Percentiles rank a stretch among this genome's conserved stretches.
These are phyloP conservation scores for Angomonas desouzai DNA, from an alignment of 208 protist genomes.

Conservation along the genomic window DNA sequence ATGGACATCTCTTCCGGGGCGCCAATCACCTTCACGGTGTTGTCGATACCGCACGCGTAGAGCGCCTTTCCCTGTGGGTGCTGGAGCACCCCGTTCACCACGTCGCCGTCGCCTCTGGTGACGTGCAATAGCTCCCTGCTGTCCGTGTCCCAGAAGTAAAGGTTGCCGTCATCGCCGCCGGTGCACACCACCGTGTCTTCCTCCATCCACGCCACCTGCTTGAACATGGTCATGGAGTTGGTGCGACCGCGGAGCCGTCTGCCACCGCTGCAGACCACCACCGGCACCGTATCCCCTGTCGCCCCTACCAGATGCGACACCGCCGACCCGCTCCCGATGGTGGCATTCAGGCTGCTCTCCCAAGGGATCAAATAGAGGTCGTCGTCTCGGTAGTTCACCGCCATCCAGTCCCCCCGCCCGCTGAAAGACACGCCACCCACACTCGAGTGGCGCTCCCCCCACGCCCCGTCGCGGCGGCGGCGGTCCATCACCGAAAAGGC, in stretches of 20 bases:
- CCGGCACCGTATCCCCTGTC: constrained; percentile 8
- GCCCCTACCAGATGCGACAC: not conserved
- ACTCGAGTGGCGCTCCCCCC: not conserved
- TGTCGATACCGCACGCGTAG: constrained; percentile 41
- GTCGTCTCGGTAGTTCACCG: constrained; percentile 34
- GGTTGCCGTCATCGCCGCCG: constrained; percentile 41
- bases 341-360: constrained; percentile 11
- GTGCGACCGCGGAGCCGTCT: constrained; percentile 19
- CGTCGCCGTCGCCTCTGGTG: constrained; percentile 32
- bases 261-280: constrained; percentile 9
- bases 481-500: constrained; percentile 17
- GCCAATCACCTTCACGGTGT: constrained; percentile 36
- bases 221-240: constrained; percentile 51
- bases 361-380: constrained; percentile 42
- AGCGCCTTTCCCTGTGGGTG: constrained; percentile 17
- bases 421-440: constrained; percentile 44
- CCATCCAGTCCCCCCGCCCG: constrained; percentile 33
- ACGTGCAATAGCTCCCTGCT: constrained; percentile 30
- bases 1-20: not conserved
- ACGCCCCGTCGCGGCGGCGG: not conserved
- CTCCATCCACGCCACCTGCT: constrained; percentile 50
- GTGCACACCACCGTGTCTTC: constrained; percentile 43
- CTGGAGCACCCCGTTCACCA: constrained; percentile 41
- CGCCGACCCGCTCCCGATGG: constrained; percentile 2
- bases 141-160: constrained; percentile 40